phyloP scores from a whole-genome alignment of 768 basidiomycete species.

The Termitomyces sp. region DNA sequence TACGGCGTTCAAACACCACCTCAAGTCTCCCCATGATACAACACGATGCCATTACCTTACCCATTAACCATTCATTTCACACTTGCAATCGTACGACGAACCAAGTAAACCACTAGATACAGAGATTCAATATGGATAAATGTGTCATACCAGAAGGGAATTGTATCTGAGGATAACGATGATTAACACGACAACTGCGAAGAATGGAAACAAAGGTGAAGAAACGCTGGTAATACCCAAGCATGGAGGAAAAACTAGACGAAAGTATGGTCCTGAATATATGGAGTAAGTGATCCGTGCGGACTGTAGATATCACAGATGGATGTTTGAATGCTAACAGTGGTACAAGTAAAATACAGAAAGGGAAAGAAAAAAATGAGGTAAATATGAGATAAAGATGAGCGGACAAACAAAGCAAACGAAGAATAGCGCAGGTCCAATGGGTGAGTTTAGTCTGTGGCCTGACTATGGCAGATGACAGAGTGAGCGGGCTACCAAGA shows the following conservation, averaged over 20 bases:
- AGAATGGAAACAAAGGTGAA: neutral
- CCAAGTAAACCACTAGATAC: neutral
- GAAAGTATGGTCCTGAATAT: neutral
- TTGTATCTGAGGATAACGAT: neutral
- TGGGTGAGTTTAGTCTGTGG: neutral
- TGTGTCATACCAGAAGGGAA: neutral
- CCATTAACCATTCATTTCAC: no score
- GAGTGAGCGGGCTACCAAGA: neutral
- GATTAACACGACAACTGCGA: neutral
- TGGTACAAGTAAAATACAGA: neutral
- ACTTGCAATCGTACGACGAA: no score
- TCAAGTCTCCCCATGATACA: no score
- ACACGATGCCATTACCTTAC: no score
- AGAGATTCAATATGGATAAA: neutral
- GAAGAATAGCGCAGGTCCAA: neutral
- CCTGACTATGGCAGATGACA: neutral
- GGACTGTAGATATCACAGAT: neutral
- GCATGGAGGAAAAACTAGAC: neutral
- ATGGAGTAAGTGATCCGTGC: neutral
- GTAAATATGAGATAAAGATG: neutral
- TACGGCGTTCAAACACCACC: no score
- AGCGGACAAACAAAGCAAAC: neutral
- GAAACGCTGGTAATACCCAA: neutral
- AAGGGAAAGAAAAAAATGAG: neutral
- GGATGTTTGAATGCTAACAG: neutral